phyloP scores from a whole-genome alignment of 257 asterid species.

The Fraxinus americana region DNA sequence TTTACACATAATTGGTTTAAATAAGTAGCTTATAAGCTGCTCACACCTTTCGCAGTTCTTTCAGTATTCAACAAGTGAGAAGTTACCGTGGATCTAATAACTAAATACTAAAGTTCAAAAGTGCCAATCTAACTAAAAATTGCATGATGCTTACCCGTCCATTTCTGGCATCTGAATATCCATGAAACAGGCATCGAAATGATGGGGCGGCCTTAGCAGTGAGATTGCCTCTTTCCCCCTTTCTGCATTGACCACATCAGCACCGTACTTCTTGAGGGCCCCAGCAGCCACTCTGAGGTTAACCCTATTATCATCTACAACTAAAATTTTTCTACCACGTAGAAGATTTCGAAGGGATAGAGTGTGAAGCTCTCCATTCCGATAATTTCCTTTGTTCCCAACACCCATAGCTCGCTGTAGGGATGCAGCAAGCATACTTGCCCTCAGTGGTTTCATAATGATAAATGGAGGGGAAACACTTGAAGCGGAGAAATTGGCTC shows the following conservation, averaged over 20 bases:
- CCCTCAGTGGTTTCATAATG: slow-evolving; percentile 76
- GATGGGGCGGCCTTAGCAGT: slow-evolving; percentile 76
- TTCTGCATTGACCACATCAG: slow-evolving; percentile 83
- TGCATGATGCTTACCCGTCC: slow-evolving; percentile 69
- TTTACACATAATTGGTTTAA: too few relatives aligned
- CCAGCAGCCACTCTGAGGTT: slow-evolving; percentile 93
- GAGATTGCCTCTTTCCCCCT: slow-evolving; percentile 72
- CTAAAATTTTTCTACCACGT: slow-evolving; percentile 73
- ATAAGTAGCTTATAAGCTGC: too few relatives aligned
- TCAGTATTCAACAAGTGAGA: too few relatives aligned
- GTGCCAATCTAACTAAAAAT: too few relatives aligned
- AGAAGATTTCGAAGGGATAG: slow-evolving; percentile 68
- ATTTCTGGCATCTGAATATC: slow-evolving; percentile 99
- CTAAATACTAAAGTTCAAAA: neutral
- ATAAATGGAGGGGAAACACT: slow-evolving; percentile 47
- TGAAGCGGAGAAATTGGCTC: slow-evolving; percentile 26
- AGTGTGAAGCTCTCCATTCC: slow-evolving; percentile 54
- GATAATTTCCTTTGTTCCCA: slow-evolving; percentile 47
- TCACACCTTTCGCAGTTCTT: too few relatives aligned
- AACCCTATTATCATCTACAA: slow-evolving; percentile 85
- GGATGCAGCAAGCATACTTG: slow-evolving; percentile 84
- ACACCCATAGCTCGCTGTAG: slow-evolving; percentile 83
- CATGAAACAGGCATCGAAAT: slow-evolving; percentile 96
- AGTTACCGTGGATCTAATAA: neutral
- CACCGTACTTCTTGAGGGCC: slow-evolving; percentile 86